Conservation (phyloP, 345 rosid genomes). For the Diplotaxis tenuifolia region DNA sequence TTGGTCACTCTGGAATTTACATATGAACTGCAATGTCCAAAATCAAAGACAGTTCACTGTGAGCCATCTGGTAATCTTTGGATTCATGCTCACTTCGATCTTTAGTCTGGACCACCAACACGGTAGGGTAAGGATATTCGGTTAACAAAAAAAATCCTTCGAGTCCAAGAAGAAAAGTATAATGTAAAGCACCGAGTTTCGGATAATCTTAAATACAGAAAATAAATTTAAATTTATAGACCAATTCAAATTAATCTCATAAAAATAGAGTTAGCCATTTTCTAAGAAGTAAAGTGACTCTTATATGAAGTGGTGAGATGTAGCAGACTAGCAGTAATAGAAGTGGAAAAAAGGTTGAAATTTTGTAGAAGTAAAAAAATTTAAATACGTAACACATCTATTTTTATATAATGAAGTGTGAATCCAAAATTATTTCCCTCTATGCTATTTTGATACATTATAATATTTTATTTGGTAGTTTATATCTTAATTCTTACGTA, state of each 20-base stretch:
- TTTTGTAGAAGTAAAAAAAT: background rate
- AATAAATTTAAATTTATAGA: no score
- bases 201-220: no score
- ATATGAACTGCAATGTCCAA: no score
- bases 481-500: background rate
- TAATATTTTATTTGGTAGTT: background rate
- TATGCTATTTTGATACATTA: background rate
- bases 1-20: no score
- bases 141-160: no score
- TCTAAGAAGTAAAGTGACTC: background rate
- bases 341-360: background rate
- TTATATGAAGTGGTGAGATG: background rate
- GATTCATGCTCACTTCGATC: no score
- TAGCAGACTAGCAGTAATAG: no score
- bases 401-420: background rate
- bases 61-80: no score
- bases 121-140: no score
- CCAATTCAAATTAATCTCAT: background rate
- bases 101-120: no score
- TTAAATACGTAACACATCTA: background rate
- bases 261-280: background rate
- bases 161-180: background rate
- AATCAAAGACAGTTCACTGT: no score
- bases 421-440: no score
- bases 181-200: background rate